Base-by-base conservation (phyloP, 768 basidiomycete genomes). In the Rhizopogon salebrosus region DNA sequence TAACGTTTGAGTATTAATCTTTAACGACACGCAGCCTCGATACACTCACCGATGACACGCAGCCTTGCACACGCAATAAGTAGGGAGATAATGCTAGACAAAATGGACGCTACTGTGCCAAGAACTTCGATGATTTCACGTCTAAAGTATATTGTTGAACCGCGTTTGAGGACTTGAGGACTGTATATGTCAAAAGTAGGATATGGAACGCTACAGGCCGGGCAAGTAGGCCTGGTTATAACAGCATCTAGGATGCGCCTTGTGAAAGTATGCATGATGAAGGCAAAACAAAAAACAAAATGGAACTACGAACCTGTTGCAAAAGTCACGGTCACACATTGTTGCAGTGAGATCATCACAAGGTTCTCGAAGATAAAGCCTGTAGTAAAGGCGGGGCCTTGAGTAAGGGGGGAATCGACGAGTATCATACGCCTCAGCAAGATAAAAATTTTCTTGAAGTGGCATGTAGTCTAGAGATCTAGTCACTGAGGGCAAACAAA, bases 301-400 rank as follows among this genome's bases (percentile, higher is more conserved):
- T 1, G 31, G 39, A 58, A 48, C 53, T 24, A 64, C 77, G 20
- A 52, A 82, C 83, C 71, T 53, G 51, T 79, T 73, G 58, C 83
- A 85, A 56, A 85, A 85, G 16, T 85, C 59, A 56, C 85, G 83
- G 3, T 83, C 83, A 58, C 83, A 85, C 64, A 80, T 77, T 3
- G 79, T 83, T 18, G 76, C 82, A 3, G 79, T 83, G 41, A 76
- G 73, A 53, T 82, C 74, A 34, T 75, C 72, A 49, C 79, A 80
- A 1, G 75, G 72, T 48, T 82, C 74, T 23, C 67, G 61, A 5
- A 70, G 65, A 56, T 81, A 84, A 1, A 73, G 63, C 24, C 83
- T 74, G 52, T 80, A 84, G 42, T 82, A 76, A 45, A 80, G 60
- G 5, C 62, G 60, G 41, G 38, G 46, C 34, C 48, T 7, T 18